A percentile compares a stretch with the other conserved stretches of the same genome.
Evolutionary conservation across 441 rosid genomes (phyloP).

Genomic region (Adansonia rubrostipa): DNA sequence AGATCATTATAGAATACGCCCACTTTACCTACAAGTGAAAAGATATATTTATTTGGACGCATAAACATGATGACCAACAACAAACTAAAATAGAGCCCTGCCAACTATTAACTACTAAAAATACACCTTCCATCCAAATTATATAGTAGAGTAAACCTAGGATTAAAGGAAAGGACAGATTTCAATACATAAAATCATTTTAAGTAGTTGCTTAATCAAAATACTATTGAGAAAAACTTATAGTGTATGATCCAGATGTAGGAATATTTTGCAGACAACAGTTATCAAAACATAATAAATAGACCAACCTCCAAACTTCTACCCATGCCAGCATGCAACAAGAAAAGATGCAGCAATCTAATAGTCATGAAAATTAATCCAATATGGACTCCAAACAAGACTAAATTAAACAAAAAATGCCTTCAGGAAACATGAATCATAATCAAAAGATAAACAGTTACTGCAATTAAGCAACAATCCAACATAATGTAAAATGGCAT

Average conservation of each 20-base stretch:
- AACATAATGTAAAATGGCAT: not conserved
- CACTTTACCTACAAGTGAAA: conserved; percentile 98
- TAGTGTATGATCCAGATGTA: not conserved
- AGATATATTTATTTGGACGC: conserved; percentile 86
- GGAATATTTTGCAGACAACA: not conserved
- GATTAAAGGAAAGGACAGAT: conserved; percentile 15
- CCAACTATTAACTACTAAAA: conserved; percentile 28
- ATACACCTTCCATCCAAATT: conserved; percentile 31
- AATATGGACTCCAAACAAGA: not conserved
- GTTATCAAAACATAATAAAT: not conserved
- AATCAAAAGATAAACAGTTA: conserved; percentile 11
- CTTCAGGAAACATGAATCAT: not conserved
- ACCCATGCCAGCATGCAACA: not conserved
- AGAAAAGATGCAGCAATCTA: not conserved
- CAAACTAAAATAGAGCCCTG: conserved; percentile 49
- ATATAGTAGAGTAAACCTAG: conserved; percentile 20
- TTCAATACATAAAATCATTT: conserved; percentile 16
- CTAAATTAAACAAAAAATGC: conserved; percentile 2
- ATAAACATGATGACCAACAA: conserved; percentile 64
- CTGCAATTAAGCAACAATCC: not conserved
- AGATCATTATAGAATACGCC: conserved; percentile 94
- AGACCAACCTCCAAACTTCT: conserved; percentile 7
- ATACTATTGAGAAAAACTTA: not conserved
- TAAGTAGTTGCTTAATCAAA: not conserved
- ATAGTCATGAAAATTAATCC: not conserved